Evolutionary conservation across 2,329 filamentous ascomycete species (phyloP), one percentile per base, ranked within the genome.

Genomic region (Phialophora macrospora): DNA sequence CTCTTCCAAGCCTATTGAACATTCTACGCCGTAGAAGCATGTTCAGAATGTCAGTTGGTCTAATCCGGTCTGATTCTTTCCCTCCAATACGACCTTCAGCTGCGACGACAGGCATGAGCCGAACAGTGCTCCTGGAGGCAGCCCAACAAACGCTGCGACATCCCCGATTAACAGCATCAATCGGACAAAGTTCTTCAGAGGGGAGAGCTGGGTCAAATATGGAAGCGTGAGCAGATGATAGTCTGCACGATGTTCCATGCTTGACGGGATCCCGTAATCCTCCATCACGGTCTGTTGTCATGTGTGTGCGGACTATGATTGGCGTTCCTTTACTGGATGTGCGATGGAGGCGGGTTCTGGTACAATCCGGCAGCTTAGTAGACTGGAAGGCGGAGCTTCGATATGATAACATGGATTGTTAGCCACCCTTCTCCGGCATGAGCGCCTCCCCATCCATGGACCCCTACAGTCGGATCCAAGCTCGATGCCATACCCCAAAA

Each of bases 241-340:
- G 28, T 55, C 52, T 30, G 52, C 52, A 20, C 52, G 52, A 34
- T 55, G 52, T 7, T 34, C 52, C 52, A 55, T 55, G 24, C 52
- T 32, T 20, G 52, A 32, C 2, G 52, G n/a, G 26, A 34, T 55
- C 17, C 24, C 51, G 17, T 34, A 55, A 17, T 55, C 51, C n/a
- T 55, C 51, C n/a, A n/a, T n/a, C n/a, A n/a, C n/a, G n/a, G n/a
- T n/a, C n/a, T n/a, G n/a, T n/a, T n/a, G n/a, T n/a, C n/a, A n/a
- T n/a, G n/a, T n/a, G n/a, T n/a, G n/a, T n/a, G 51, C 11, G 51
- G 6, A n/a, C 14, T n/a, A 44, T 44, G 38, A 17, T 17, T 44
- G 38, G 2, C 38, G 17, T 44, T n/a, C 17, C 17, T 5, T 8
- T n/a, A 17, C 14, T 6, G 7, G 38, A 17, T 44, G 6, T 12